These are phyloP conservation scores for Candida dendrica DNA, from an alignment of 805 yeast genomes.

Conservation along the genomic window DNA sequence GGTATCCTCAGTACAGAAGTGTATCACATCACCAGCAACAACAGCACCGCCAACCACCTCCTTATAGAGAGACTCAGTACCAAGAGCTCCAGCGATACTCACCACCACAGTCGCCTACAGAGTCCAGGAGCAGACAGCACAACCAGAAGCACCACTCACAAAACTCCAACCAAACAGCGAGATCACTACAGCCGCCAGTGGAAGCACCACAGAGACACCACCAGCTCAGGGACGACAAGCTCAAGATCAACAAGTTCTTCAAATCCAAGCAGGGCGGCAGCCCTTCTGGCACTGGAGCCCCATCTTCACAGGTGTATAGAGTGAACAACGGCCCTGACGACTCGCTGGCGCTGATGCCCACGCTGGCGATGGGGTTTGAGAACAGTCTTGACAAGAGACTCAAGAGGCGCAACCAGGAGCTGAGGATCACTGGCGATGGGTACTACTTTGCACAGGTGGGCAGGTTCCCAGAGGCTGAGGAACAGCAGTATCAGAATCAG, in stretches of 20 bases:
- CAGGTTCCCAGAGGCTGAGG: neutral
- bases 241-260: too few species aligned
- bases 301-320: constrained; percentile 4
- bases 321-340: constrained; percentile 15
- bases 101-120: neutral
- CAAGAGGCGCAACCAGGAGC: constrained; percentile 9
- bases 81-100: neutral
- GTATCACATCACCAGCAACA: neutral
- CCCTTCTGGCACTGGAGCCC: too few species aligned
- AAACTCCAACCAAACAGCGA: too few species aligned
- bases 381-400: constrained; percentile 13
- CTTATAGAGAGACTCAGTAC: neutral
- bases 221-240: too few species aligned
- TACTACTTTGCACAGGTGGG: constrained; percentile 10
- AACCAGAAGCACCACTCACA: too few species aligned
- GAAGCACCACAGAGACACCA: too few species aligned
- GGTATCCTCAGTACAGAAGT: too few species aligned
- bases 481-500: neutral
- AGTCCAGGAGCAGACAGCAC: neutral
- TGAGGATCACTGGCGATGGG: constrained; percentile 18
- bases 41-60: neutral
- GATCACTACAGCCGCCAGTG: too few species aligned
- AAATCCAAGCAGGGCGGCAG: neutral
- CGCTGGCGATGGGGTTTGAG: constrained; percentile 21
- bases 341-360: constrained; percentile 18